Base-by-base conservation (phyloP, 2,329 filamentous ascomycete species). In the Epichloe bromicola region DNA sequence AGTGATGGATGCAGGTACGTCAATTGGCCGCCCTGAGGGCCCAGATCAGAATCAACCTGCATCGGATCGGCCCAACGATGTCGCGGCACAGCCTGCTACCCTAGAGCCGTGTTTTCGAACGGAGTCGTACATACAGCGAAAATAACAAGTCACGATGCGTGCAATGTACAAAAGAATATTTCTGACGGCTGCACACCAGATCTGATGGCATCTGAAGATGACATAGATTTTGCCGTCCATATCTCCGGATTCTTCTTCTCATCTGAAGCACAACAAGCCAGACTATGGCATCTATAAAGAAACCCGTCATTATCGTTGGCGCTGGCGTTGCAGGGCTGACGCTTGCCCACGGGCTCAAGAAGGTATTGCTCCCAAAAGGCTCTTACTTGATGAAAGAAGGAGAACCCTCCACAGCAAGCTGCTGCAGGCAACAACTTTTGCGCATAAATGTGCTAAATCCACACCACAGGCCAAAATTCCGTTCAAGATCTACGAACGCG, bases 291-390 rank as follows among this genome's bases (percentile, higher is more conserved):
- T 30, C 43, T 11, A 23, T 48, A 3, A 40, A 26, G 20, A 56
- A 62, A 45, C 63, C 62, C 23, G 62, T 70, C 36, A 52, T 69
- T 43, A 68, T 70, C 49, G 62, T 63, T 33, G 67, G 67, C 23
- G 67, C 64, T 5, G 67, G 67, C 38, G 61, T 69, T 37, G 63
- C 67, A 10, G 67, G 67, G 15, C 56, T 69, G 41, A 59, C 62
- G 1, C 58, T 70, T 38, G 67, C 65, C n/a, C 62, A 69, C 38
- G 66, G 63, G 15, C 61, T 68, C 19, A 60, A 62, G 46, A 67
- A 67, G 57, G 63, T 64, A 55, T n/a, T 42, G 11, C 19, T 12
- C 19, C 40, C 3, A 23, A 42, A 8, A 40, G n/a, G 3, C 17
- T 40, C n/a, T 0, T 30, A 10, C 30, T 30, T 30, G 30, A 30